Evolutionary conservation across 768 basidiomycete genomes (phyloP).

Genomic region (Boletus sp.): DNA sequence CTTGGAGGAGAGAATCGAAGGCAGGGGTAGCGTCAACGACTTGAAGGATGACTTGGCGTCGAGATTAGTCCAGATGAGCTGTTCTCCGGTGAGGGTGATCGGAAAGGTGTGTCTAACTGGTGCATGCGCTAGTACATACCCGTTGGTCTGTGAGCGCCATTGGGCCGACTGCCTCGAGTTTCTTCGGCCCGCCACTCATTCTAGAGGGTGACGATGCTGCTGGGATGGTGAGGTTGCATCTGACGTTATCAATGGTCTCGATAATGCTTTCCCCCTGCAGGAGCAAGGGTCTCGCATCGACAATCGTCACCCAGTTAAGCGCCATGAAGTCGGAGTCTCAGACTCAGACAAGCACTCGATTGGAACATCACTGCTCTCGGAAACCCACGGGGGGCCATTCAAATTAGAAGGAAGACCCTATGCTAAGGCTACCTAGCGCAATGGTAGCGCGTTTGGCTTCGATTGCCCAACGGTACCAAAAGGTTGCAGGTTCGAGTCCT

Average conservation of each 20-base stretch:
- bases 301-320: conserved; percentile 76
- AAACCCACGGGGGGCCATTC: background rate
- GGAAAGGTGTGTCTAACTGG: background rate
- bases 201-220: conserved; percentile 47
- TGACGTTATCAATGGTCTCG: conserved; percentile 56
- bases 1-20: conserved; percentile 61
- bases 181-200: conserved; percentile 55
- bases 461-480: conserved; percentile 77
- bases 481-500: conserved; percentile 98
- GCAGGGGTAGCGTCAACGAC: conserved; percentile 56
- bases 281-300: conserved; percentile 55
- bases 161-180: conserved; percentile 56
- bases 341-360: background rate
- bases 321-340: conserved; percentile 48
- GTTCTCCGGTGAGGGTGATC: conserved; percentile 8
- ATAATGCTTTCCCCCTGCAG: conserved; percentile 62
- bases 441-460: conserved; percentile 97
- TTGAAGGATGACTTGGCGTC: conserved; percentile 36
- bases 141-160: conserved; percentile 71
- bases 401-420: background rate
- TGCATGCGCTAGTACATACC: conserved; percentile 39
- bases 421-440: conserved; percentile 64
- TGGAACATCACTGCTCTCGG: background rate
- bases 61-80: conserved; percentile 64
- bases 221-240: conserved; percentile 58